phyloP scores from a whole-genome alignment of 2,329 filamentous ascomycete genomes.

The Leptodontidium sp. region DNA sequence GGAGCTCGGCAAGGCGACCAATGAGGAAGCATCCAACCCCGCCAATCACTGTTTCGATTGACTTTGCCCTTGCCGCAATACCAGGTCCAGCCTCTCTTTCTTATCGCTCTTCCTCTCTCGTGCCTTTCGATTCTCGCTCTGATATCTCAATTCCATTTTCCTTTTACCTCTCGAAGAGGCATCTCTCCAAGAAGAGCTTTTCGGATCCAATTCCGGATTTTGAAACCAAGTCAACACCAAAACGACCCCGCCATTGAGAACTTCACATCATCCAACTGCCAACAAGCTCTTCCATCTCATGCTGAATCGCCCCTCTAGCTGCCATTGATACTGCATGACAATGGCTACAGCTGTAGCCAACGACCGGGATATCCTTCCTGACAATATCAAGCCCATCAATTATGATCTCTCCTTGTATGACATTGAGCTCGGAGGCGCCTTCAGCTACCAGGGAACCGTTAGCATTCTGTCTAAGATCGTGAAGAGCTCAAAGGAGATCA shows the following conservation, averaged over 20 bases:
- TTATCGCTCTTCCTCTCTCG: slow-evolving; percentile 13
- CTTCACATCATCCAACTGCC: slow-evolving; percentile 1
- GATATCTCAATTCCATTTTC: slow-evolving; percentile 14
- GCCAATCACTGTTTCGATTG: background rate
- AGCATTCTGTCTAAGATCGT: slow-evolving; percentile 79
- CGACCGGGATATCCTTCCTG: slow-evolving; percentile 69
- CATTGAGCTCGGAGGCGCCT: slow-evolving; percentile 74
- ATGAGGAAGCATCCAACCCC: slow-evolving; percentile 10
- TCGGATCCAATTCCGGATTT: background rate
- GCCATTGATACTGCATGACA: slow-evolving; percentile 19
- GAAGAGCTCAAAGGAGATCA: slow-evolving; percentile 76
- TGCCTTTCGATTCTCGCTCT: slow-evolving; percentile 20
- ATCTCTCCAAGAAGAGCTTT: background rate
- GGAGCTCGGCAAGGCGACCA: slow-evolving; percentile 23
- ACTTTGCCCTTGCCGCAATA: background rate
- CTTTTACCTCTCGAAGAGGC: slow-evolving; percentile 8
- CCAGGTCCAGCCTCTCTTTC: background rate
- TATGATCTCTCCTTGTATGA: slow-evolving; percentile 85
- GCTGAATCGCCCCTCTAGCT: background rate
- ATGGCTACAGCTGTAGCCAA: slow-evolving; percentile 54
- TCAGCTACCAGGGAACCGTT: slow-evolving; percentile 84
- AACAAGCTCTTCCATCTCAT: background rate
- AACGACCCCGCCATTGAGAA: slow-evolving; percentile 12
- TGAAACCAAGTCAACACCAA: background rate
- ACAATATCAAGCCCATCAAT: slow-evolving; percentile 79